A percentile compares a stretch with the other conserved stretches of the same genome.
phyloP scores from a whole-genome alignment of 495 filamentous ascomycete genomes.

The Penicillium dipodomyicola region DNA sequence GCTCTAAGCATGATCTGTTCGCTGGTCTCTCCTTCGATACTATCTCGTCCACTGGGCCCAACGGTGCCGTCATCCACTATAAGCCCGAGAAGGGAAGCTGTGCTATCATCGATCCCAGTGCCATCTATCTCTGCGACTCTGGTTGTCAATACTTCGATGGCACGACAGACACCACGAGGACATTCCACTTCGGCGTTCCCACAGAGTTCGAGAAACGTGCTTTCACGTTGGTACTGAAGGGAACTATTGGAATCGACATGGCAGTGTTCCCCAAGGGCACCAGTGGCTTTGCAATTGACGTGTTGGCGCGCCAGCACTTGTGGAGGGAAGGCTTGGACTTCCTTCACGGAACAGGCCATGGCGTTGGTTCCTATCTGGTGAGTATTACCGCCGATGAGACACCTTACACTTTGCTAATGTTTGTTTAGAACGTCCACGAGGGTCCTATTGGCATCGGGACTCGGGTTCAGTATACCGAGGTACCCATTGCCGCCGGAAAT shows the following conservation, averaged over 20 bases:
- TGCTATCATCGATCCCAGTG: conserved; percentile 77
- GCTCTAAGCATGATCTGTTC: conserved; percentile 78
- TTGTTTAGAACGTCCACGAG: conserved; percentile 83
- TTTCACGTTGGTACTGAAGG: conserved; percentile 94
- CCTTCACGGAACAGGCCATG: conserved; percentile 95
- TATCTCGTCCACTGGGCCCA: conserved; percentile 91
- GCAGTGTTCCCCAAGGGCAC: conserved; percentile 94
- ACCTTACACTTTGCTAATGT: conserved; percentile 15
- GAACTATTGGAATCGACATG: conserved; percentile 86
- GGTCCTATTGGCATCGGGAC: conserved; percentile 96
- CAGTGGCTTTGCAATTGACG: conserved; percentile 87
- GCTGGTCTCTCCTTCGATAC: conserved; percentile 93
- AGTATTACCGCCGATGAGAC: conserved; percentile 10
- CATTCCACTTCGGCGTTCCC: conserved; percentile 86
- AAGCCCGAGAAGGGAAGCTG: conserved; percentile 84
- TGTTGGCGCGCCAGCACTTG: conserved; percentile 83
- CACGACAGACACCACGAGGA: conserved; percentile 94
- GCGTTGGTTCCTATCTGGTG: conserved; percentile 83
- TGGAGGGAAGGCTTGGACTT: conserved; percentile 95
- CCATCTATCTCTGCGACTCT: conserved; percentile 94
- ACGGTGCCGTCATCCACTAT: conserved; percentile 97
- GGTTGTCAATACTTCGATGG: conserved; percentile 94
- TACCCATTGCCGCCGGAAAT: conserved; percentile 84
- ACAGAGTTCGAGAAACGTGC: conserved; percentile 83
- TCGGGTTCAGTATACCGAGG: conserved; percentile 85